These are phyloP conservation scores for Phascolomyces articulosus DNA, from an alignment of 371 early-diverging fungal genomes.

Conservation along the genomic window DNA sequence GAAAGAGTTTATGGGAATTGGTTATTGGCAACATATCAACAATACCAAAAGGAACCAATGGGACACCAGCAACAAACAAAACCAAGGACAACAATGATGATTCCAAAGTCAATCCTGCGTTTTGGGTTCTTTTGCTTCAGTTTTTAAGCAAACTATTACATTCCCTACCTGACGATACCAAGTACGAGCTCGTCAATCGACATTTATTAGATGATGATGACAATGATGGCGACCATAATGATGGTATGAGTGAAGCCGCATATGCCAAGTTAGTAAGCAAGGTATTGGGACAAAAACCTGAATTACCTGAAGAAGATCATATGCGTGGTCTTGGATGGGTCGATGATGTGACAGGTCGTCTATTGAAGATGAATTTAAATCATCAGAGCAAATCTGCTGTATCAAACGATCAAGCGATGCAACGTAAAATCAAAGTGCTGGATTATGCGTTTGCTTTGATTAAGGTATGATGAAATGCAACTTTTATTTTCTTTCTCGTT, in stretches of 20 bases:
- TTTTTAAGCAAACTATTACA: slow-evolving; percentile 37
- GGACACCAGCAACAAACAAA: background rate
- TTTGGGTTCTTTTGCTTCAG: slow-evolving; percentile 39
- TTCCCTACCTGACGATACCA: slow-evolving; percentile 29
- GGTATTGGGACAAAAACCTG: slow-evolving; percentile 30
- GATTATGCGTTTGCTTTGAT: slow-evolving; percentile 51
- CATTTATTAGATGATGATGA: slow-evolving; percentile 32
- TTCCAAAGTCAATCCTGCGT: slow-evolving; percentile 15
- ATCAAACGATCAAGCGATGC: background rate
- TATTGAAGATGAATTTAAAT: slow-evolving; percentile 22
- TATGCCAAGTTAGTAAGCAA: slow-evolving; percentile 19
- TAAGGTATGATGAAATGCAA: slow-evolving; percentile 40
- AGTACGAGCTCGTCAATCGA: slow-evolving; percentile 37
- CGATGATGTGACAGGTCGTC: slow-evolving; percentile 41
- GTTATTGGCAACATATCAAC: slow-evolving; percentile 16
- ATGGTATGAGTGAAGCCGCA: background rate
- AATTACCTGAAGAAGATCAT: slow-evolving; percentile 46
- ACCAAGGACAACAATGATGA: slow-evolving; percentile 1
- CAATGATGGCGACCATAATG: background rate
- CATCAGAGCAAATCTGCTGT: background rate
- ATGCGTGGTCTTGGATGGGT: slow-evolving; percentile 53
- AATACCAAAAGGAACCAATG: background rate
- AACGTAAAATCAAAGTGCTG: slow-evolving; percentile 36
- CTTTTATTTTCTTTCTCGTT: too few species aligned
- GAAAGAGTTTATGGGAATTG: slow-evolving; percentile 36